phyloP scores from a whole-genome alignment of 1,284 basidiomycete species.

The Somion occarium region DNA sequence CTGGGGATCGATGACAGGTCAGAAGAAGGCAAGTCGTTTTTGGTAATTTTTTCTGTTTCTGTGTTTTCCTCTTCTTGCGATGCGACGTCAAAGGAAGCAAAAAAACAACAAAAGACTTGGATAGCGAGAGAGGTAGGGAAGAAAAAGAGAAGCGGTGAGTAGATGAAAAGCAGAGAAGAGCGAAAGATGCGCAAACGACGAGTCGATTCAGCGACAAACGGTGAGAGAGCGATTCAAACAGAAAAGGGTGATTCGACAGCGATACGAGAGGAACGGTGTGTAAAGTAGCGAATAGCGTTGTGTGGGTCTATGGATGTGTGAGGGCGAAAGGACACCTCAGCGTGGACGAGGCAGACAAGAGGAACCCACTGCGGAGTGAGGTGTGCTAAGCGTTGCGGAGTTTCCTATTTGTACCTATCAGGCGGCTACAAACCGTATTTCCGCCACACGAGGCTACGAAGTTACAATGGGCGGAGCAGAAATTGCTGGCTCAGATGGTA shows the following conservation, averaged over 20 bases:
- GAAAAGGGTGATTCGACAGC: conserved; percentile 31
- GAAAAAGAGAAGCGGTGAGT: conserved; percentile 21
- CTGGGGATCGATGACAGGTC: conserved; percentile 12
- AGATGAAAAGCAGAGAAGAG: conserved; percentile 28
- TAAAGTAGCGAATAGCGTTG: conserved; percentile 7
- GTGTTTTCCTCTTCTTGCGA: conserved; percentile 16
- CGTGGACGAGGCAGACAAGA: conserved; percentile 2
- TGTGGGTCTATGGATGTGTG: conserved; percentile 4
- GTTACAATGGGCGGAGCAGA: conserved; percentile 5
- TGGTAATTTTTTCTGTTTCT: conserved; percentile 15
- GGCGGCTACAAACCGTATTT: background rate
- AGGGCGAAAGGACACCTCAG: background rate
- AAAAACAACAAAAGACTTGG: conserved; percentile 19
- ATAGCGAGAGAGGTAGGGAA: conserved; percentile 24
- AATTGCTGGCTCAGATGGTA: background rate
- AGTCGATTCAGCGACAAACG: conserved; percentile 29
- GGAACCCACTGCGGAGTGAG: conserved; percentile 5
- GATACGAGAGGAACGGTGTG: conserved; percentile 21
- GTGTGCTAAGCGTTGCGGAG: conserved; percentile 5
- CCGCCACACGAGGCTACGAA: conserved; percentile 11
- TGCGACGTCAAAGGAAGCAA: conserved; percentile 13
- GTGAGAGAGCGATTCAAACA: conserved; percentile 32
- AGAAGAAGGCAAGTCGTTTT: conserved; percentile 17
- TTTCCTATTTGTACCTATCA: conserved; percentile 10
- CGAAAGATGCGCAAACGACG: conserved; percentile 29